A percentile compares a stretch with the other conserved stretches of the same genome.
These are phyloP conservation scores for Pistacia atlantica DNA, from an alignment of 345 rosid species.

Conservation along the genomic window DNA sequence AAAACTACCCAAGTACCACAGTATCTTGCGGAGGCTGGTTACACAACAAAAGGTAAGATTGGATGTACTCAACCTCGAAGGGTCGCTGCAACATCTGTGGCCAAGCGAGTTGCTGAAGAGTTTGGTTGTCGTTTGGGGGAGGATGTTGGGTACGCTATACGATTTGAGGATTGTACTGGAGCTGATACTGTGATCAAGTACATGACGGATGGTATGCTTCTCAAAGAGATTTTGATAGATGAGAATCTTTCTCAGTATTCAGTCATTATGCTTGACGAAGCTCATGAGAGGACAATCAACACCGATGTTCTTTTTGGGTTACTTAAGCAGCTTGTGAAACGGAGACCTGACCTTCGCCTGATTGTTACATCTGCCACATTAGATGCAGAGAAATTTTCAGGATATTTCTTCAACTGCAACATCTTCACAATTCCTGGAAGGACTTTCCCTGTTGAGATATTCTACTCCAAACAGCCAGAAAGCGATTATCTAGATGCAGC, in stretches of 20 bases:
- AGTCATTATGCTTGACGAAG: constrained; percentile 75
- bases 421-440: constrained; percentile 90
- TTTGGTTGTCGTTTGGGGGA: constrained; percentile 85
- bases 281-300: constrained; percentile 76
- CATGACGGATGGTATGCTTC: constrained; percentile 86
- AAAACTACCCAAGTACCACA: constrained; percentile 87
- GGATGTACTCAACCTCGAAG: constrained; percentile 90
- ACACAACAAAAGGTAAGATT: constrained; percentile 74
- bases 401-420: constrained; percentile 76
- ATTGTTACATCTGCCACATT: constrained; percentile 84
- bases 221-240: constrained; percentile 66
- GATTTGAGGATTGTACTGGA: constrained; percentile 85
- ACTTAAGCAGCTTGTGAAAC: constrained; percentile 63
- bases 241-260: constrained; percentile 66
- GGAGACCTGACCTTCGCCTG: constrained; percentile 67
- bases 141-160: constrained; percentile 83
- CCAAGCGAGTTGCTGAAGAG: constrained; percentile 90
- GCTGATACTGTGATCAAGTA: constrained; percentile 86
- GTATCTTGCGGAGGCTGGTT: constrained; percentile 81
- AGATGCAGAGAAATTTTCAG: constrained; percentile 83
- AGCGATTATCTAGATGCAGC: constrained; percentile 82
- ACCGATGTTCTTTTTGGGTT: constrained; percentile 82
- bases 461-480: constrained; percentile 80
- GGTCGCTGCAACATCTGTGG: constrained; percentile 87
- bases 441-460: constrained; percentile 78